Evolutionary conservation across 768 basidiomycete species (phyloP), one percentile per base, ranked within the genome.

Genomic region (Trametes coccinea): DNA sequence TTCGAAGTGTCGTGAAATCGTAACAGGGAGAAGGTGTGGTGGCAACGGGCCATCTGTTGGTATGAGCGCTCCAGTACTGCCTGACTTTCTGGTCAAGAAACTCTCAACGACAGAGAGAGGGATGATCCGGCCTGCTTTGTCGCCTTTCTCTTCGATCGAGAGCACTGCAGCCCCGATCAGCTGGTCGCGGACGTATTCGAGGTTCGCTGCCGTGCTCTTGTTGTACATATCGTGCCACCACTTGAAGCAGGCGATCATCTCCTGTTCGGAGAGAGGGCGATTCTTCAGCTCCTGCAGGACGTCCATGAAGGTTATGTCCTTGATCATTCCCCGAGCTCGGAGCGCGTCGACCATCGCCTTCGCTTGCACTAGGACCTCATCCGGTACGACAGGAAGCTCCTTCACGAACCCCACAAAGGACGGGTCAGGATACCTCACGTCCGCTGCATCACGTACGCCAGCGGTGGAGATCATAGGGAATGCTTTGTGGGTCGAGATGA

Each of bases 191-290:
- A 80, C 79, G 17, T 78, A 76, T 13, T 74, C 62, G 50, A 83
- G 73, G n/a, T 79, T 73, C 13, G 74, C 52, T 13, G 70, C 65
- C 40, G 67, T 72, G 41, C 70, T 71, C 29, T 77, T 76, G 31
- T 73, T 76, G 53, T 82, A 80, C 14, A 84, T 70, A 17, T 67
- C 61, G 31, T 82, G 78, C 91, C 95, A 95, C 96, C 97, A 98
- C 59, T 84, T 84, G 63, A 98, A 76, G 73, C 91, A 94, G 2
- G 85, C 86, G n/a, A 88, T 71, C 75, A 90, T 87, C 69, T 98
- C 92, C 5, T 78, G 75, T 69, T 91, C 84, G 4, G 73, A 71
- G 29, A 99, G 79, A 4, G 94, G 88, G 14, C 90, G 79, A 5
- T 80, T 73, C 11, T 83, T 82, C 14, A 99, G 79, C 70, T 96